These are phyloP conservation scores for Physaria fendleri DNA, from an alignment of 345 rosid species.

Conservation along the genomic window DNA sequence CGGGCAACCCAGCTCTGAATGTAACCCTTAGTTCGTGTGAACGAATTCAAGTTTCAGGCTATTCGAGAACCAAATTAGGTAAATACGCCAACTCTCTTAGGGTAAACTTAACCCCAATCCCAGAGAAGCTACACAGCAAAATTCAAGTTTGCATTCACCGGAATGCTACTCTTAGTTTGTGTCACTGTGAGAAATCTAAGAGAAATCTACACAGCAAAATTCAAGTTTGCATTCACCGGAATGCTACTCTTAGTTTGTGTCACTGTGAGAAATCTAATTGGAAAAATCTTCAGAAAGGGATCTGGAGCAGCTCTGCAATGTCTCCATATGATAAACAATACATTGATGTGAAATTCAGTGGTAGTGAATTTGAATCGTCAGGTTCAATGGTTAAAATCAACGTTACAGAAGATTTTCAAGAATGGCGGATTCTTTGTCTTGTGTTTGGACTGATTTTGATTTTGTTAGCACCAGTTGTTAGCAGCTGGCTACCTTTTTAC, in stretches of 20 bases:
- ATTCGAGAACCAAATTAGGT: conserved; percentile 45
- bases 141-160: conserved; percentile 73
- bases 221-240: conserved; percentile 73
- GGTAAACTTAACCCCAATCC: conserved; percentile 52
- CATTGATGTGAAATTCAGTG: conserved; percentile 59
- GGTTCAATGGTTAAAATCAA: conserved; percentile 42
- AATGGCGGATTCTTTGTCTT: conserved; percentile 75
- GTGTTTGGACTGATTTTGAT: conserved; percentile 53
- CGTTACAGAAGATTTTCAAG: conserved; percentile 63
- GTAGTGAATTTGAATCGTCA: conserved; percentile 31
- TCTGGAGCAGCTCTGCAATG: conserved; percentile 55
- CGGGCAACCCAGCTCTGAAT: conserved; percentile 43
- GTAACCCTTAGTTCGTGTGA: conserved; percentile 56
- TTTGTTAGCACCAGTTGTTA: conserved; percentile 68
- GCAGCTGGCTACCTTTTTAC: conserved; percentile 92
- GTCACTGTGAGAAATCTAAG: conserved; percentile 61
- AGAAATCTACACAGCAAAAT: conserved; percentile 55
- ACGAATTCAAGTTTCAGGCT: conserved; percentile 69
- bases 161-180: conserved; percentile 64
- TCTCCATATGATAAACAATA: conserved; percentile 72
- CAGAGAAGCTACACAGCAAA: conserved; percentile 52
- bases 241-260: conserved; percentile 63
- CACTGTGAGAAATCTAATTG: conserved; percentile 67
- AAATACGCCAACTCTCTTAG: conserved; percentile 61
- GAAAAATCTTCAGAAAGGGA: conserved; percentile 59